Percentiles rank a stretch among this genome's conserved stretches.
These are phyloP conservation scores for Lepiota brunneoincarnata DNA, from an alignment of 768 basidiomycete species.

Conservation along the genomic window DNA sequence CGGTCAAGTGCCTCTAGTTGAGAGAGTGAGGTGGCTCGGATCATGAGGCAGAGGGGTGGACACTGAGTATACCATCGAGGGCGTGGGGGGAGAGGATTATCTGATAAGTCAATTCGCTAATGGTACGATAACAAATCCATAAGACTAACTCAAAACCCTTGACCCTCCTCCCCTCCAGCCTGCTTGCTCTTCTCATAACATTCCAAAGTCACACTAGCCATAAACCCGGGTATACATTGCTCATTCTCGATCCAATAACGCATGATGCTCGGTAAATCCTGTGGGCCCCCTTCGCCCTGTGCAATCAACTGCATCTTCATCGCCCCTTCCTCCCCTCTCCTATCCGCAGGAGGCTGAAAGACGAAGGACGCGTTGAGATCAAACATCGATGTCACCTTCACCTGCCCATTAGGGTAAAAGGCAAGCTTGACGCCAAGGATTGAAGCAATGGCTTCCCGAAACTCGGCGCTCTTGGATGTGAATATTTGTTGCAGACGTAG, in stretches of 20 bases:
- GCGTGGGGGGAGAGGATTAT: too few species aligned
- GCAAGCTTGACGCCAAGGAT: conserved; percentile 90
- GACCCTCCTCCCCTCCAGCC: conserved; percentile 15
- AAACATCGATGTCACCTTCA: conserved; percentile 88
- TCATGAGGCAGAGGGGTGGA: too few species aligned
- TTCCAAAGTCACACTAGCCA: conserved; percentile 86
- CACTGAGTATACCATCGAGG: too few species aligned
- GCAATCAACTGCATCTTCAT: conserved; percentile 70
- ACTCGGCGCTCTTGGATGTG: conserved; percentile 81
- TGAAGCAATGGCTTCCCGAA: conserved; percentile 85
- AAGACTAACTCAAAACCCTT: too few species aligned
- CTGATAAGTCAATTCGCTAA: too few species aligned
- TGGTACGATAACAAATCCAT: too few species aligned
- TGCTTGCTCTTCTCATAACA: conserved; percentile 77
- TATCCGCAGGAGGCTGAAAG: conserved; percentile 56
- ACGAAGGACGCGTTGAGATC: conserved; percentile 87
- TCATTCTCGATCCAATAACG: conserved; percentile 85
- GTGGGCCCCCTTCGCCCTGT: conserved; percentile 70
- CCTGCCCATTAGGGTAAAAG: conserved; percentile 88
- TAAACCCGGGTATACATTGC: conserved; percentile 84
- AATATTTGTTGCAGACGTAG: conserved; percentile 84
- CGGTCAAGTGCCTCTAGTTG: too few species aligned
- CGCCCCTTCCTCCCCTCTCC: conserved; percentile 33
- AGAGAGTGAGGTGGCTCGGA: too few species aligned
- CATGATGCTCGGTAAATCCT: conserved; percentile 73